Percentiles rank a stretch among this genome's conserved stretches.
phyloP scores from a whole-genome alignment of 2,329 filamentous ascomycete genomes.

The Alternaria conjuncta region DNA sequence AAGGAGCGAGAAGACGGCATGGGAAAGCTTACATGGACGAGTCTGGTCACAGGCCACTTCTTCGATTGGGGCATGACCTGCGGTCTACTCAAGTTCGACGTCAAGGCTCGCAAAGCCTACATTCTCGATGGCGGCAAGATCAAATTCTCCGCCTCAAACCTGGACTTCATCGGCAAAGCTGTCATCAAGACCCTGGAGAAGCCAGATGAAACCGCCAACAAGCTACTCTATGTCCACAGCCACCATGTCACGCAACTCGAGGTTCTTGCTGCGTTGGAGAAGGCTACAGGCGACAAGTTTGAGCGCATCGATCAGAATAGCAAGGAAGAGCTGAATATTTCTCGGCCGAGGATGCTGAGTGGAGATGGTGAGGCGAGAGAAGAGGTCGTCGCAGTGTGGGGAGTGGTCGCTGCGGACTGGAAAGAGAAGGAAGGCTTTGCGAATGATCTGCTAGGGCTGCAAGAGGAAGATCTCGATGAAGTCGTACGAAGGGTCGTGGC shows the following conservation, averaged over 20 bases:
- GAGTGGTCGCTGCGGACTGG: constrained; percentile 46
- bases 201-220: constrained; percentile 59
- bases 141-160: constrained; percentile 60
- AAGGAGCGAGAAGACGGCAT: constrained; percentile 44
- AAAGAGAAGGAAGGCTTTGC: constrained; percentile 38
- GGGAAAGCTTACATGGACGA: constrained; percentile 64
- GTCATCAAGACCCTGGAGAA: constrained; percentile 59
- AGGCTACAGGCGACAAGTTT: constrained; percentile 60
- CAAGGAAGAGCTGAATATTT: constrained; percentile 31
- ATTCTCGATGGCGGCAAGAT: constrained; percentile 65
- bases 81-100: constrained; percentile 61
- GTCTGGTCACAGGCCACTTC: constrained; percentile 64
- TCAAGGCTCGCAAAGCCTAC: constrained; percentile 58
- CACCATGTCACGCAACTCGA: constrained; percentile 66
- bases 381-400: constrained; percentile 44
- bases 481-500: constrained; percentile 35
- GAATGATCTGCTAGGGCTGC: constrained; percentile 40
- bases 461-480: constrained; percentile 41
- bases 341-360: constrained; percentile 41
- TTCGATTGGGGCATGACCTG: constrained; percentile 64
- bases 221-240: constrained; percentile 64
- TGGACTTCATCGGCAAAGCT: constrained; percentile 60
- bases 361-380: constrained; percentile 41
- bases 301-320: constrained; percentile 53
- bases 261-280: constrained; percentile 62